phyloP scores from a whole-genome alignment of 257 asterid species.

The Solanum clarkiae region DNA sequence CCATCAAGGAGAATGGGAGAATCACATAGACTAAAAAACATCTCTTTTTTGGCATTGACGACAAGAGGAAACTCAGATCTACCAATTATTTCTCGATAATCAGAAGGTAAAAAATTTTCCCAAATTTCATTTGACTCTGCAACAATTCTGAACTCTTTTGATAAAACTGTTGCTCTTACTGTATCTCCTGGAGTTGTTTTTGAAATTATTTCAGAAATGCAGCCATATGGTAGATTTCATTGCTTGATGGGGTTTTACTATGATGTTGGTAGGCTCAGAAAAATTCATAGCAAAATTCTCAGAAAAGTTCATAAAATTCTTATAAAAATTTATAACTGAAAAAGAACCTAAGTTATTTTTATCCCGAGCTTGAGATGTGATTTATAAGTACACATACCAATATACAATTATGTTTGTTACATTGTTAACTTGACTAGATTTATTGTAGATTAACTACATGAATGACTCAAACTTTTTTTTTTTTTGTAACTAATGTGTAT shows the following conservation, averaged over 20 bases:
- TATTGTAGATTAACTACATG: too few species aligned
- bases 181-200: conserved; percentile 39
- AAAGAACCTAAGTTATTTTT: too few species aligned
- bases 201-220: conserved; percentile 40
- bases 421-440: too few species aligned
- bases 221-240: conserved; percentile 22
- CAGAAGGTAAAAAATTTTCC: conserved; percentile 15
- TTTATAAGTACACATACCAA: too few species aligned
- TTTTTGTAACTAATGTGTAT: too few species aligned
- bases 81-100: conserved; percentile 12
- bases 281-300: not conserved
- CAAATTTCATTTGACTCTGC: conserved; percentile 8
- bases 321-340: too few species aligned
- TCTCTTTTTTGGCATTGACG: not conserved
- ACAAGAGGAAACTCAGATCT: not conserved
- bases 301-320: too few species aligned
- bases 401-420: too few species aligned
- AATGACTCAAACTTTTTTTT: too few species aligned
- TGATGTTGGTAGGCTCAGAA: not conserved
- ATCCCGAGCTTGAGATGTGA: too few species aligned
- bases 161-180: conserved; percentile 18
- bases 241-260: not conserved
- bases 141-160: conserved; percentile 11
- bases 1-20: not conserved
- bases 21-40: not conserved